Conservation (phyloP, 768 basidiomycete species). For the Gloeophyllum trabeum region DNA sequence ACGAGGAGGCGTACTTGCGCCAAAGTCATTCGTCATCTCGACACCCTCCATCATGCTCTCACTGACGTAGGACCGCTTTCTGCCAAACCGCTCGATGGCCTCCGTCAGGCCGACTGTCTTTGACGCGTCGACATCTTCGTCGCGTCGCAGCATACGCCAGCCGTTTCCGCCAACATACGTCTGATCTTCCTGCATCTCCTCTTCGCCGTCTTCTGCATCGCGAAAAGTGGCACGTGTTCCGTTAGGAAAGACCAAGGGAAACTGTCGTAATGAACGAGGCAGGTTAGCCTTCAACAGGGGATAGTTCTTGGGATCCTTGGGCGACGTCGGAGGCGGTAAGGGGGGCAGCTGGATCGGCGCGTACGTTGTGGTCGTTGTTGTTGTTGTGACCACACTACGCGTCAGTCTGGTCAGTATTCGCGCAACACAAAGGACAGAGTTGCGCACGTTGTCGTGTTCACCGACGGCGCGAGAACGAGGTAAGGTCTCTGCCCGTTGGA, state of each 20-base stretch:
- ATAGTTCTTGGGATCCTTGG: conserved; percentile 72
- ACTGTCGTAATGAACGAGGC: conserved; percentile 62
- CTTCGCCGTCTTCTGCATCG: conserved; percentile 51
- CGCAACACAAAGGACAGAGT: conserved; percentile 1
- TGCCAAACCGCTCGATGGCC: conserved; percentile 73
- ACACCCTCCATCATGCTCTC: conserved; percentile 68
- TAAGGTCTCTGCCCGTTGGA: conserved; percentile 45
- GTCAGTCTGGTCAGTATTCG: conserved; percentile 1
- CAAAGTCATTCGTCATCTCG: conserved; percentile 40
- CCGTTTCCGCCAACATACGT: conserved; percentile 52
- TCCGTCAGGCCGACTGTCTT: conserved; percentile 59
- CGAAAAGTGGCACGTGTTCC: conserved; percentile 73
- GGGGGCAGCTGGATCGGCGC: conserved; percentile 78
- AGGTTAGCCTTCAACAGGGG: conserved; percentile 67
- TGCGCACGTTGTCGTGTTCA: conserved; percentile 76
- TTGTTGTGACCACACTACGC: conserved; percentile 87
- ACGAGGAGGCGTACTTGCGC: conserved; percentile 37
- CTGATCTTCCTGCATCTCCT: conserved; percentile 65
- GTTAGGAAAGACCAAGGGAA: conserved; percentile 73
- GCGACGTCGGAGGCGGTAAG: conserved; percentile 56
- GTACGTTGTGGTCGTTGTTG: conserved; percentile 82
- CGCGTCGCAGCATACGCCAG: conserved; percentile 67
- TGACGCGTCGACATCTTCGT: conserved; percentile 38
- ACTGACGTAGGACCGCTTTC: conserved; percentile 41
- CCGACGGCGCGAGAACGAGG: conserved; percentile 67